Evolutionary conservation across 306 rosid species (phyloP).

Genomic region (Trifolium pratense): DNA sequence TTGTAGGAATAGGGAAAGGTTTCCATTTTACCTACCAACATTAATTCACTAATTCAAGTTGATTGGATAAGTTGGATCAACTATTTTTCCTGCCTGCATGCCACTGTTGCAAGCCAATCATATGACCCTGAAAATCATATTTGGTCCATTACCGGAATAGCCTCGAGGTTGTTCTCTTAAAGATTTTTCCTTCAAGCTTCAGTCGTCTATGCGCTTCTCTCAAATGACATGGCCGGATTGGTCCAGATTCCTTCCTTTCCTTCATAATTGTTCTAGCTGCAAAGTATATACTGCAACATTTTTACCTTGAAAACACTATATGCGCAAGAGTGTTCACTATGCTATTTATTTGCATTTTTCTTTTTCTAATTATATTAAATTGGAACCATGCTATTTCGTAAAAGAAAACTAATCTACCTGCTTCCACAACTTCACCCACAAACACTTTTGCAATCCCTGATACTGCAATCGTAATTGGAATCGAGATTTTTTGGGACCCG

Average conservation of each 20-base stretch:
- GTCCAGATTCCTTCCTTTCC: conserved; percentile 90
- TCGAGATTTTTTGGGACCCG: conserved; percentile 83
- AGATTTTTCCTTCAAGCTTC: conserved; percentile 91
- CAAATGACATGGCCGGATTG: conserved; percentile 92
- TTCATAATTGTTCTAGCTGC: conserved; percentile 85
- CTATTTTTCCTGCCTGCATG: neutral
- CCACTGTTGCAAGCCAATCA: conserved; percentile 17
- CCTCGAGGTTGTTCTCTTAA: conserved; percentile 70
- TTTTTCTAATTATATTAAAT: conserved; percentile 11
- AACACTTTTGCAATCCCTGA: conserved; percentile 94
- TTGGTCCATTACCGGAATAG: conserved; percentile 67
- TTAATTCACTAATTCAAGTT: neutral
- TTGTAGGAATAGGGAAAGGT: neutral
- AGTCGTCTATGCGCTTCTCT: conserved; percentile 87
- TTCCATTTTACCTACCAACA: conserved; percentile 29
- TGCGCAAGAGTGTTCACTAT: conserved; percentile 1
- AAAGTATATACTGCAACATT: conserved; percentile 17
- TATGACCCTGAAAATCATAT: conserved; percentile 24
- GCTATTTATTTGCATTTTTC: neutral
- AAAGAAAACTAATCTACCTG: conserved; percentile 58
- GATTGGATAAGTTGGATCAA: conserved; percentile 18
- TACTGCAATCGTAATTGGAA: conserved; percentile 90
- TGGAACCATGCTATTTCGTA: conserved; percentile 8
- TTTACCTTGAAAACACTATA: neutral
- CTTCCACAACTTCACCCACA: conserved; percentile 92